These are phyloP conservation scores for Hylodesmum podocarpum DNA, from an alignment of 306 rosid genomes.

Conservation along the genomic window DNA sequence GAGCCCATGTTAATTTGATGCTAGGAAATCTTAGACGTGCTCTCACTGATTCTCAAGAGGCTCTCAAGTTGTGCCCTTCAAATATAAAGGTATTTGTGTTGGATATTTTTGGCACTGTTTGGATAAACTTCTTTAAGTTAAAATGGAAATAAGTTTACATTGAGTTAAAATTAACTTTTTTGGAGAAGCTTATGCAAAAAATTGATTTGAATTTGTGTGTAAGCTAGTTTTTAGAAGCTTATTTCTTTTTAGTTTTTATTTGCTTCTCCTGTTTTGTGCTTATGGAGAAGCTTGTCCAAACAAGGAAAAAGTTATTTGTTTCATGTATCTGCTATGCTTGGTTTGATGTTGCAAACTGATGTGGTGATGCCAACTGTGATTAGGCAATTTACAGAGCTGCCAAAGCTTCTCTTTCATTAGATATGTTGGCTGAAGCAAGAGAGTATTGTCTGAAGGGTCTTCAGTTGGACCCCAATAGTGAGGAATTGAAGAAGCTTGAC, in stretches of 20 bases:
- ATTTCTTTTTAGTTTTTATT: too few species aligned
- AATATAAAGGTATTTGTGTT: constrained; percentile 63
- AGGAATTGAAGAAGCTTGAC: constrained; percentile 68
- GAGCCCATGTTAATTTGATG: constrained; percentile 84
- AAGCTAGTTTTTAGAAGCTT: too few species aligned
- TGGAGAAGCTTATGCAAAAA: too few species aligned
- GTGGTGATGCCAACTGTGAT: constrained; percentile 24
- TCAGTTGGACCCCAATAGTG: constrained; percentile 63
- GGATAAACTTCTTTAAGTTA: too few species aligned
- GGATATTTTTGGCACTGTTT: background rate
- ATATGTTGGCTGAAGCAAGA: constrained; percentile 68
- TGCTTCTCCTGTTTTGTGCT: too few species aligned
- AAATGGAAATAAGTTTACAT: too few species aligned
- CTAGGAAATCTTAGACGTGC: constrained; percentile 88
- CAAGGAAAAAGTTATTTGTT: too few species aligned
- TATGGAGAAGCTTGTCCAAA: too few species aligned
- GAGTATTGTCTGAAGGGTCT: constrained; percentile 66
- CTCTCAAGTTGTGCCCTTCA: constrained; percentile 61
- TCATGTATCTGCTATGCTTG: constrained; percentile 1
- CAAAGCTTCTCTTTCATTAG: constrained; percentile 71
- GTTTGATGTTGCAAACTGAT: constrained; percentile 24
- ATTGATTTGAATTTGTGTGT: too few species aligned
- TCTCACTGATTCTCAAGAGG: constrained; percentile 73
- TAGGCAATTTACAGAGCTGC: constrained; percentile 87
- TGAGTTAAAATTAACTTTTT: too few species aligned